A percentile compares a stretch with the other conserved stretches of the same genome.
Evolutionary conservation across 805 yeast genomes (phyloP).

Genomic region (Torulaspora gathmanii): DNA sequence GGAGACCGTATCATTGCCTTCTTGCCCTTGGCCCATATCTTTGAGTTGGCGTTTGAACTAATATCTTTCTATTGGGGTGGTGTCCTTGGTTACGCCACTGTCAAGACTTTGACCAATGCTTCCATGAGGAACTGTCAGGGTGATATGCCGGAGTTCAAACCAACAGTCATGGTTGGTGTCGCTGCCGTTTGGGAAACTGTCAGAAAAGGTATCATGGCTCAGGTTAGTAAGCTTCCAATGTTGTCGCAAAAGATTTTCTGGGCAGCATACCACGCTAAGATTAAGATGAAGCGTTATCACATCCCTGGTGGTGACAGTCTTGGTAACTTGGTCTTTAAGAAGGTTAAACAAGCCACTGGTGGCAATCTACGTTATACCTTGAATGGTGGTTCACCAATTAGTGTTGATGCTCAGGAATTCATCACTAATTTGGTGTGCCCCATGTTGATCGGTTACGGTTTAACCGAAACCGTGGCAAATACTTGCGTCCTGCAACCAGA

Average conservation of each 20-base stretch:
- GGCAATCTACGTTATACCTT: slow-evolving; percentile 69
- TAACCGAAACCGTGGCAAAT: slow-evolving; percentile 94
- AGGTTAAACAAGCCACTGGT: slow-evolving; percentile 91
- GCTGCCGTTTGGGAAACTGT: slow-evolving; percentile 98
- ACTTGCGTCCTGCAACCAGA: slow-evolving; percentile 62
- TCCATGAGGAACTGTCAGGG: slow-evolving; percentile 83
- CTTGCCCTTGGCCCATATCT: slow-evolving; percentile 93
- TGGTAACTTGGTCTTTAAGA: slow-evolving; percentile 75
- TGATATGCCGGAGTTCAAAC: slow-evolving; percentile 81
- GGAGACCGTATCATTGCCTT: slow-evolving; percentile 78
- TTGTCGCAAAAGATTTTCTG: slow-evolving; percentile 78
- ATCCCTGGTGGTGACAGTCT: slow-evolving; percentile 65
- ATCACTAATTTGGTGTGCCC: slow-evolving; percentile 73
- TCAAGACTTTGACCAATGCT: slow-evolving; percentile 80
- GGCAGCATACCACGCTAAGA: slow-evolving; percentile 76
- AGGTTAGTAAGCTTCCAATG: slow-evolving; percentile 62
- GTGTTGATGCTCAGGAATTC: slow-evolving; percentile 76
- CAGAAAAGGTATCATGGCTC: slow-evolving; percentile 82
- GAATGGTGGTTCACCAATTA: slow-evolving; percentile 92
- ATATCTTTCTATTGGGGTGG: slow-evolving; percentile 84
- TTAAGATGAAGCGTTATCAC: slow-evolving; percentile 54
- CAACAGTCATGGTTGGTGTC: slow-evolving; percentile 95
- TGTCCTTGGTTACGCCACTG: slow-evolving; percentile 81
- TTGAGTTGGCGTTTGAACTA: slow-evolving; percentile 86
- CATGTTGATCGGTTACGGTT: slow-evolving; percentile 90